Percentiles rank a stretch among this genome's conserved stretches.
Evolutionary conservation across 1,139 yeast genomes (phyloP).

Genomic region (Taphrina pruni): DNA sequence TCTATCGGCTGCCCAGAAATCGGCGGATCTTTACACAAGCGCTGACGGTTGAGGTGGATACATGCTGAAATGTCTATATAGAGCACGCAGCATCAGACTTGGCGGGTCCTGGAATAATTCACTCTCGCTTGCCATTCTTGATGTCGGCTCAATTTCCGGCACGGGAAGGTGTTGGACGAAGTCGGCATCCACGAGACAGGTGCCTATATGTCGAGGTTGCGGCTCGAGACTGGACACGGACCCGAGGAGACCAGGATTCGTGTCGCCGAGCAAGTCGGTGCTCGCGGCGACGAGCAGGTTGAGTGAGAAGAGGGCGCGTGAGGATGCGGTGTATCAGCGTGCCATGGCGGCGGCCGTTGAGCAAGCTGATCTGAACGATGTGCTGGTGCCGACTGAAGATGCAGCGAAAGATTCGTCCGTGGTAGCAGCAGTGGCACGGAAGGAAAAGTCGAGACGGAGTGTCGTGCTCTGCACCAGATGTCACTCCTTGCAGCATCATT

Average conservation of each 20-base stretch:
- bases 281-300: no score
- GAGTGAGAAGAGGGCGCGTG: slow-evolving; percentile 17
- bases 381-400: background rate
- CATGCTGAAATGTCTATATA: background rate
- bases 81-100: background rate
- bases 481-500: slow-evolving; percentile 33
- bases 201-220: slow-evolving; percentile 30
- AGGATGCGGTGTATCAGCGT: slow-evolving; percentile 7
- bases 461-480: slow-evolving; percentile 23
- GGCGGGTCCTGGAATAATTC: background rate
- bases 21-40: no score
- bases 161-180: background rate
- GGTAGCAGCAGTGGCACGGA: no score
- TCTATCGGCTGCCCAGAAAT: no score
- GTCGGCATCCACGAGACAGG: background rate
- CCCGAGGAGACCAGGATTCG: slow-evolving; percentile 26
- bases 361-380: background rate
- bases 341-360: slow-evolving; percentile 1
- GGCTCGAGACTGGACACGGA: slow-evolving; percentile 17
- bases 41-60: background rate
- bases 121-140: background rate
- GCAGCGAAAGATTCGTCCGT: no score
- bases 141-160: background rate
- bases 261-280: background rate
- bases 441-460: background rate